A percentile compares a stretch with the other conserved stretches of the same genome.
Conservation (phyloP, 2,329 filamentous ascomycete genomes). For the Dactylonectria estremocensis region DNA sequence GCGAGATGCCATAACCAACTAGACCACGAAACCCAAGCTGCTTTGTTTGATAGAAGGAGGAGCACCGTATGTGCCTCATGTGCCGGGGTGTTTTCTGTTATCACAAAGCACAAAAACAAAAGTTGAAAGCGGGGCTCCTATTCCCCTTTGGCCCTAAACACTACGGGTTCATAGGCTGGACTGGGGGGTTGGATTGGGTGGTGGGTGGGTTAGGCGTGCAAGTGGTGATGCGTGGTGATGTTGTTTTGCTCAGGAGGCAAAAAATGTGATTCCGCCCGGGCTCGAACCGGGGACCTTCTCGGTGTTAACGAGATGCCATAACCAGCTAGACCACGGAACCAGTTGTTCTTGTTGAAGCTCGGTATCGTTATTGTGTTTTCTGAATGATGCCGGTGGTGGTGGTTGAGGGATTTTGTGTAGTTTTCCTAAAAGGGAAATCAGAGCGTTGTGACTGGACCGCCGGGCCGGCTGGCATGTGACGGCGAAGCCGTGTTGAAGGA, state of each 20-base stretch:
- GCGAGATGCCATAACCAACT: constrained; percentile 49
- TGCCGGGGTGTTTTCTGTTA: background rate
- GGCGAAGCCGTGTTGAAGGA: background rate
- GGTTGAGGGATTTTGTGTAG: constrained; percentile 25
- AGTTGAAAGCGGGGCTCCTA: constrained; percentile 13
- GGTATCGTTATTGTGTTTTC: background rate
- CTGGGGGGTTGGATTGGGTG: no score
- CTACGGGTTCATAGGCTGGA: background rate
- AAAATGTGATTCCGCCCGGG: constrained; percentile 35
- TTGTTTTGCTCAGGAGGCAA: background rate
- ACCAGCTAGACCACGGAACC: constrained; percentile 39
- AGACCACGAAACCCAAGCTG: constrained; percentile 44
- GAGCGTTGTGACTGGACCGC: background rate
- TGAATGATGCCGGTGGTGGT: background rate
- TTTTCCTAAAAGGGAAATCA: constrained; percentile 16
- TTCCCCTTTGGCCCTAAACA: constrained; percentile 14
- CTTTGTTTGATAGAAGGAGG: constrained; percentile 6
- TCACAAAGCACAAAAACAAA: background rate
- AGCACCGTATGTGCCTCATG: constrained; percentile 12
- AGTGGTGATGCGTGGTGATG: constrained; percentile 3
- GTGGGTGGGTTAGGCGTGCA: background rate
- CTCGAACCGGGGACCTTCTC: constrained; percentile 36
- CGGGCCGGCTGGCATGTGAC: constrained; percentile 3
- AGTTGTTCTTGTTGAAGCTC: constrained; percentile 9
- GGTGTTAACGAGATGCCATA: constrained; percentile 35